Evolutionary conservation across 805 yeast genomes (phyloP).

Genomic region (Ogataea pini): DNA sequence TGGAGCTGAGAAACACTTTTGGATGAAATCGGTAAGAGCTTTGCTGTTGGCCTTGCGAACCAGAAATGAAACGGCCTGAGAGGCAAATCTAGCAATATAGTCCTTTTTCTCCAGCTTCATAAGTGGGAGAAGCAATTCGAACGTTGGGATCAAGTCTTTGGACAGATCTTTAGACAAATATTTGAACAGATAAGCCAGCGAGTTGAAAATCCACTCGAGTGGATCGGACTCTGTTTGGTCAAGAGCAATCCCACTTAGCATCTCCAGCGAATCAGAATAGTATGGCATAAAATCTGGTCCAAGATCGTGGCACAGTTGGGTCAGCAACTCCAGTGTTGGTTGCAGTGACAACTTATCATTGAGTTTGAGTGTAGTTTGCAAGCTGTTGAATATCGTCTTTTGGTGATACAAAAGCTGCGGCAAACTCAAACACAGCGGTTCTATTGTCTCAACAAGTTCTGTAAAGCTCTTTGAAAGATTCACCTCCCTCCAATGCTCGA

Average conservation of each 20-base stretch:
- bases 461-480: constrained; percentile 74
- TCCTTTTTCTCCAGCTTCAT: constrained; percentile 58
- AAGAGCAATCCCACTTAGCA: constrained; percentile 50
- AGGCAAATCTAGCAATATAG: constrained; percentile 76
- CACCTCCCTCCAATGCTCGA: constrained; percentile 86
- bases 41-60: constrained; percentile 63
- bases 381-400: constrained; percentile 48
- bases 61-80: constrained; percentile 86
- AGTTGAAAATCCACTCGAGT: constrained; percentile 81
- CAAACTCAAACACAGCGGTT: constrained; percentile 60
- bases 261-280: constrained; percentile 53
- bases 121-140: constrained; percentile 61
- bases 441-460: constrained; percentile 57
- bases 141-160: constrained; percentile 68
- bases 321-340: constrained; percentile 74
- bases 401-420: constrained; percentile 82
- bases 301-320: constrained; percentile 88
- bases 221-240: constrained; percentile 57
- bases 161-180: constrained; percentile 69
- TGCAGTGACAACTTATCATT: constrained; percentile 75
- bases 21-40: constrained; percentile 48
- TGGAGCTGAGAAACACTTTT: constrained; percentile 36
- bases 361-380: constrained; percentile 44
- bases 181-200: constrained; percentile 86
- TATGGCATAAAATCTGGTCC: constrained; percentile 83